phyloP scores from a whole-genome alignment of 176 grass and related monocot genomes.

The Saccharum spontaneum region DNA sequence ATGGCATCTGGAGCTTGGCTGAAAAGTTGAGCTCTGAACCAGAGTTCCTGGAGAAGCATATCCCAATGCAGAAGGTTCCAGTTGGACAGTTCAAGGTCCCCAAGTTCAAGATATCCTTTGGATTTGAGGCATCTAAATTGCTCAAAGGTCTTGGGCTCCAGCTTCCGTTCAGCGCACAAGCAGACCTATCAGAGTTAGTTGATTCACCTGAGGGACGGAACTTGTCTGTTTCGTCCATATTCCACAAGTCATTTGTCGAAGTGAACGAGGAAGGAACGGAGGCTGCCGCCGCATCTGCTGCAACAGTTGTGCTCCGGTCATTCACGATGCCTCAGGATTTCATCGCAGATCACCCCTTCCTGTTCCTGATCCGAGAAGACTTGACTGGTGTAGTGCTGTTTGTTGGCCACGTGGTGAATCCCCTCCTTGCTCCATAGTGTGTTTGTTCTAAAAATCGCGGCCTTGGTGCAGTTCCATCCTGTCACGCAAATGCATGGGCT shows the following conservation, averaged over 20 bases:
- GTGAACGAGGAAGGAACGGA: slow-evolving; percentile 89
- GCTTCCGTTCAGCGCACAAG: slow-evolving; percentile 49
- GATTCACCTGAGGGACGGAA: slow-evolving; percentile 37
- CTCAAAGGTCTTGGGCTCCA: slow-evolving; percentile 60
- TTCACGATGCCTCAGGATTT: slow-evolving; percentile 29
- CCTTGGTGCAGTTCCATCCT: neutral
- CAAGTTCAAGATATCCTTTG: slow-evolving; percentile 82
- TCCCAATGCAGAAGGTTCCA: slow-evolving; percentile 45
- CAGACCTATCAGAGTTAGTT: slow-evolving; percentile 59
- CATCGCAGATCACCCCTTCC: slow-evolving; percentile 55
- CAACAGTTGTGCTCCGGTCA: slow-evolving; percentile 25
- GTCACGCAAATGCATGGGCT: neutral
- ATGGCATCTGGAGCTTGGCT: slow-evolving; percentile 63
- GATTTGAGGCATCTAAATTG: slow-evolving; percentile 54
- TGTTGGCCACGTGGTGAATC: slow-evolving; percentile 52
- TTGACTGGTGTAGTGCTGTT: slow-evolving; percentile 53
- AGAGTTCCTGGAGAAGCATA: slow-evolving; percentile 55
- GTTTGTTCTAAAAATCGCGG: neutral
- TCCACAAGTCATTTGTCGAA: slow-evolving; percentile 72
- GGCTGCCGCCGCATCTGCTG: slow-evolving; percentile 53
- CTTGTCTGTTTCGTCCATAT: slow-evolving; percentile 56
- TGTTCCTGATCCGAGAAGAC: slow-evolving; percentile 62
- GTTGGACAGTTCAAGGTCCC: slow-evolving; percentile 66
- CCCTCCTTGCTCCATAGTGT: slow-evolving; percentile 33
- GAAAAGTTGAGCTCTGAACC: slow-evolving; percentile 52